Evolutionary conservation across 257 asterid genomes (phyloP).

Genomic region (Gentiana macrophylla): DNA sequence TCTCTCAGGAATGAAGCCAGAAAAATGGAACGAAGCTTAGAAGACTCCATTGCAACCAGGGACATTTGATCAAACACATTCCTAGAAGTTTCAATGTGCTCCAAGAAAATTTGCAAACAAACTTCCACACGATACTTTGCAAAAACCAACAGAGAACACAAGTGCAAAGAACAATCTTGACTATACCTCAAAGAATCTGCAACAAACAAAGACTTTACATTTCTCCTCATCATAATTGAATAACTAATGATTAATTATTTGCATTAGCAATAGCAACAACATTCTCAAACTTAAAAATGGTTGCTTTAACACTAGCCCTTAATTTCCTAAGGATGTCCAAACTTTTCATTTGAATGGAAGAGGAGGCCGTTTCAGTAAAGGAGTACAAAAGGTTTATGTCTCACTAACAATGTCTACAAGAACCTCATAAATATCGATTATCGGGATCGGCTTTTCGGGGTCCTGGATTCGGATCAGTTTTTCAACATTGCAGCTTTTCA

Average conservation of each 20-base stretch:
- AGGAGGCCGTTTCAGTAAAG: slow-evolving; percentile 22
- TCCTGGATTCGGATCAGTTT: slow-evolving; percentile 73
- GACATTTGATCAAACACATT: too few species aligned
- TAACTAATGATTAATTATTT: too few species aligned
- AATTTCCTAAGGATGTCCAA: slow-evolving; percentile 39
- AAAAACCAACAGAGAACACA: too few species aligned
- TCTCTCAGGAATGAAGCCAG: slow-evolving; percentile 71
- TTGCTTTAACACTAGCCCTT: slow-evolving; percentile 58
- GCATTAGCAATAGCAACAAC: slow-evolving; percentile 46
- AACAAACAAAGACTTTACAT: too few species aligned
- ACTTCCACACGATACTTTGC: too few species aligned
- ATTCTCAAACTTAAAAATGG: slow-evolving; percentile 65
- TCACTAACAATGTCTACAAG: slow-evolving; percentile 45
- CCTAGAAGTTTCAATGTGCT: too few species aligned
- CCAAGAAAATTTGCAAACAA: too few species aligned
- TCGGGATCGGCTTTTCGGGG: slow-evolving; percentile 71
- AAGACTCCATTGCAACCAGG: too few species aligned
- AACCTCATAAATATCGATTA: slow-evolving; percentile 74
- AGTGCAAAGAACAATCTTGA: too few species aligned
- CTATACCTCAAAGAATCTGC: too few species aligned
- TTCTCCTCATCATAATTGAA: too few species aligned
- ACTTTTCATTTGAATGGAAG: slow-evolving; percentile 41
- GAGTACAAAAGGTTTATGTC: slow-evolving; percentile 41
- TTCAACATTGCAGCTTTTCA: slow-evolving; percentile 18
- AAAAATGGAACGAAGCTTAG: too few species aligned